These are phyloP conservation scores for Fallopia convolvulus DNA, from an alignment of 148 eudicot species.

Conservation along the genomic window DNA sequence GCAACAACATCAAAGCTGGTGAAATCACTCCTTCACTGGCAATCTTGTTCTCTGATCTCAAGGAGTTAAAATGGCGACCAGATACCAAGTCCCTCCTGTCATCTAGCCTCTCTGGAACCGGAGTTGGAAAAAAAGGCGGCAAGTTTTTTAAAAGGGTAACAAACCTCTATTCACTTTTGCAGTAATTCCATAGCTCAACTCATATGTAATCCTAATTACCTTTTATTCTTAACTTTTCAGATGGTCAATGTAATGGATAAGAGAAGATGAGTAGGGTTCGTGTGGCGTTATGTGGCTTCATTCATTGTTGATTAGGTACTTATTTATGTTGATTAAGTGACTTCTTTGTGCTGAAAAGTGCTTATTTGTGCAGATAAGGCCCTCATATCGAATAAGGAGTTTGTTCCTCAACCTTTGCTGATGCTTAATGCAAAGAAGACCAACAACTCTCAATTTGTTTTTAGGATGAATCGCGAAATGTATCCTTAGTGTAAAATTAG, in stretches of 20 bases:
- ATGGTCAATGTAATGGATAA: conserved; percentile 3
- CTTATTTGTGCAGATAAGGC: neutral
- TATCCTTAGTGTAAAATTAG: neutral
- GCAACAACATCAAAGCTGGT: conserved; percentile 77
- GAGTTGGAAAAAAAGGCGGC: conserved; percentile 80
- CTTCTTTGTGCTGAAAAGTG: neutral
- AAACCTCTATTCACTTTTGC: neutral
- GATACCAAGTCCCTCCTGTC: conserved; percentile 69
- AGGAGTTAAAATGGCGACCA: conserved; percentile 91
- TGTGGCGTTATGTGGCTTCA: neutral
- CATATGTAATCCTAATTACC: neutral
- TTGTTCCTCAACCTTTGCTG: neutral
- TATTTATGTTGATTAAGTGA: neutral
- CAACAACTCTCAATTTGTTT: neutral
- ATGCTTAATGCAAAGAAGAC: neutral
- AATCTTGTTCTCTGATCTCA: conserved; percentile 58
- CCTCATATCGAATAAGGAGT: neutral
- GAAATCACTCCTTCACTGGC: conserved; percentile 77
- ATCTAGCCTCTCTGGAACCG: conserved; percentile 73
- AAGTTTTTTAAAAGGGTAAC: conserved; percentile 59
- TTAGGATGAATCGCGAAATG: neutral
- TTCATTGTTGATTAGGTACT: neutral
- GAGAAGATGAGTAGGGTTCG: conserved; percentile 8
- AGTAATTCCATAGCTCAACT: neutral
- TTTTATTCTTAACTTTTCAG: neutral